Conservation (phyloP, 306 rosid species). For the Lotus japonicus region DNA sequence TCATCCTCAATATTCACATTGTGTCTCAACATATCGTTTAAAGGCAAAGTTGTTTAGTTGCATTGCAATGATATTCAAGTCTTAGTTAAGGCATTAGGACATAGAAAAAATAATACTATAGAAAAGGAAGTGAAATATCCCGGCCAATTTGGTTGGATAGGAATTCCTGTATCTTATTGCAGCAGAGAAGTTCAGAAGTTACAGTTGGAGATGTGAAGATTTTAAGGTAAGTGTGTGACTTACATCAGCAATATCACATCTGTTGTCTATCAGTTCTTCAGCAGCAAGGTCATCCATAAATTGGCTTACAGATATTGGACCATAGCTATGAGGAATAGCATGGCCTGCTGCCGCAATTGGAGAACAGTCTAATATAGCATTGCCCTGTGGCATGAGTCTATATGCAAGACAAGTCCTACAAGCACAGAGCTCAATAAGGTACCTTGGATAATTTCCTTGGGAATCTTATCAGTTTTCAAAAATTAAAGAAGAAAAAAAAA, state of each 20-base stretch:
- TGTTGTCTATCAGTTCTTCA: conserved; percentile 68
- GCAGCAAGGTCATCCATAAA: conserved; percentile 98
- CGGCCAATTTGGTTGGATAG: neutral
- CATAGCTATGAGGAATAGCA: conserved; percentile 83
- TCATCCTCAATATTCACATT: neutral
- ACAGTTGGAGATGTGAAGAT: conserved; percentile 4
- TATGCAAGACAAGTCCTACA: conserved; percentile 94
- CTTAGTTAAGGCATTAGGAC: neutral
- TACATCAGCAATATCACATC: conserved; percentile 55
- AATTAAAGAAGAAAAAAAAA: neutral
- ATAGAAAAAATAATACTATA: conserved; percentile 4
- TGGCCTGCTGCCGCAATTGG: conserved; percentile 95
- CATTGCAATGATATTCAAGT: neutral
- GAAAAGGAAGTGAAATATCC: neutral
- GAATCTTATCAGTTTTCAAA: conserved; percentile 6
- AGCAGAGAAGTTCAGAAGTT: neutral
- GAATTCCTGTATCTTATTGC: neutral
- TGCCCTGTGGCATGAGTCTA: conserved; percentile 95
- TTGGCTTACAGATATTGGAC: conserved; percentile 94
- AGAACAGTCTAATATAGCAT: conserved; percentile 88
- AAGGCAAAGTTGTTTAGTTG: neutral
- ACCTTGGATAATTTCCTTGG: conserved; percentile 28
- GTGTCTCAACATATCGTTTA: neutral
- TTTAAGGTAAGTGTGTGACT: conserved; percentile 30
- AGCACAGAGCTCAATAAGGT: conserved; percentile 29